Evolutionary conservation across 352 stramenopile genomes (phyloP).

Genomic region (Globisporangium cylindrosporum): DNA sequence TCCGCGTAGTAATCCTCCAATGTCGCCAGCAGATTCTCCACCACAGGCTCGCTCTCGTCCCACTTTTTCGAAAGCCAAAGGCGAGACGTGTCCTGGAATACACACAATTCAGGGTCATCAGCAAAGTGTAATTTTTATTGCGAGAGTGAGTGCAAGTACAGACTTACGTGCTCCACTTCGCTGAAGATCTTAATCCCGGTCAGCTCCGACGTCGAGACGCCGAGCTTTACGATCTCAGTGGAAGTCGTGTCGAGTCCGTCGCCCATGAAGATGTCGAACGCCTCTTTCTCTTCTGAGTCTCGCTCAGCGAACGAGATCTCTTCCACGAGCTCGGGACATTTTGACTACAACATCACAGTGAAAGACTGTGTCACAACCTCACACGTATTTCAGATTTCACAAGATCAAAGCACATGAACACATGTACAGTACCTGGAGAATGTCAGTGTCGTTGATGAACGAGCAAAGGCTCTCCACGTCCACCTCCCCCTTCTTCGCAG

Average conservation of each 20-base stretch:
- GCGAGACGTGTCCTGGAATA: slow-evolving; percentile 52
- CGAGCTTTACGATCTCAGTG: slow-evolving; percentile 78
- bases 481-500: slow-evolving; percentile 33
- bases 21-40: slow-evolving; percentile 72
- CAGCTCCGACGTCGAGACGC: slow-evolving; percentile 56
- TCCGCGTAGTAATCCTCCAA: slow-evolving; percentile 79
- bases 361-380: background rate
- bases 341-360: slow-evolving; percentile 31
- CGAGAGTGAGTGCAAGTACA: background rate
- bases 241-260: slow-evolving; percentile 73
- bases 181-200: slow-evolving; percentile 77
- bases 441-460: slow-evolving; percentile 84
- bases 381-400: background rate
- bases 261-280: slow-evolving; percentile 73
- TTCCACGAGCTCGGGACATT: slow-evolving; percentile 79
- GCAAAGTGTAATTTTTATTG: background rate
- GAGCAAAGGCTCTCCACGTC: slow-evolving; percentile 80
- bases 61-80: slow-evolving; percentile 84
- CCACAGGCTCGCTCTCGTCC: slow-evolving; percentile 71
- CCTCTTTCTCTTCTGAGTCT: slow-evolving; percentile 69
- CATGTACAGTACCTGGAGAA: slow-evolving; percentile 49
- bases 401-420: background rate
- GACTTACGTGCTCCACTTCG: slow-evolving; percentile 66
- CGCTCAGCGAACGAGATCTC: slow-evolving; percentile 80
- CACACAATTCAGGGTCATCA: background rate